phyloP scores from a whole-genome alignment of 768 basidiomycete genomes.

The Pulveroboletus frians region DNA sequence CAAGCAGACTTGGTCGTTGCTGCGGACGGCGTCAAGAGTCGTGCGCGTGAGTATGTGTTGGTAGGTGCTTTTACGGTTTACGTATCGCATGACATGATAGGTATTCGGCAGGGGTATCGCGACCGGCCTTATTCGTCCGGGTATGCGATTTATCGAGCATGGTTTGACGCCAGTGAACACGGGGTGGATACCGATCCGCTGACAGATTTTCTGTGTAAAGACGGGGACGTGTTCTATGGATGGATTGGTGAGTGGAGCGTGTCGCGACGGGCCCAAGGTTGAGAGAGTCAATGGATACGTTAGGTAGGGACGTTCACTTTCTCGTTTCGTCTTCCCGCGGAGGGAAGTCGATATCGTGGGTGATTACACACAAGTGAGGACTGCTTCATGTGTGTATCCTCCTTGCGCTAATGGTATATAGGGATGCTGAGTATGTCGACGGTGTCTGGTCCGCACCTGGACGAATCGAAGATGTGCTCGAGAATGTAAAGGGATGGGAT shows the following conservation, averaged over 20 bases:
- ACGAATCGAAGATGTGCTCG: constrained; percentile 19
- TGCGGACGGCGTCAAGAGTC: constrained; percentile 26
- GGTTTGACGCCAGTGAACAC: constrained; percentile 23
- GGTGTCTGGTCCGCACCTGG: constrained; percentile 20
- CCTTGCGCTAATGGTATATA: constrained; percentile 3
- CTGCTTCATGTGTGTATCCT: background rate
- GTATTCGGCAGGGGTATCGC: constrained; percentile 16
- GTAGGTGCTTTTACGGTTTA: constrained; percentile 4
- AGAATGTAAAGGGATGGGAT: constrained; percentile 22
- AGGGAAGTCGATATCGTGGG: constrained; percentile 16
- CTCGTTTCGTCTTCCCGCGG: constrained; percentile 11
- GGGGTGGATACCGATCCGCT: constrained; percentile 21
- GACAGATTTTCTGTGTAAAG: constrained; percentile 16
- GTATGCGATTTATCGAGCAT: constrained; percentile 27
- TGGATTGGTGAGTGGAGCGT: constrained; percentile 18
- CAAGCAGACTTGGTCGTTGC: constrained; percentile 26
- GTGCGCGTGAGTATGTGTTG: constrained; percentile 20
- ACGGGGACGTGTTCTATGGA: constrained; percentile 20
- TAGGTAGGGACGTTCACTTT: constrained; percentile 21
- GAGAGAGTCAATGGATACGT: background rate
- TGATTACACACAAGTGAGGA: constrained; percentile 21
- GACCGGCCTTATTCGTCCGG: constrained; percentile 26
- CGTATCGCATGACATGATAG: background rate
- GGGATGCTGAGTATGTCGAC: constrained; percentile 19
- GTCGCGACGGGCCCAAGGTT: background rate